Evolutionary conservation across 208 protist species (phyloP).

Genomic region (Leishmania tarentolae): DNA sequence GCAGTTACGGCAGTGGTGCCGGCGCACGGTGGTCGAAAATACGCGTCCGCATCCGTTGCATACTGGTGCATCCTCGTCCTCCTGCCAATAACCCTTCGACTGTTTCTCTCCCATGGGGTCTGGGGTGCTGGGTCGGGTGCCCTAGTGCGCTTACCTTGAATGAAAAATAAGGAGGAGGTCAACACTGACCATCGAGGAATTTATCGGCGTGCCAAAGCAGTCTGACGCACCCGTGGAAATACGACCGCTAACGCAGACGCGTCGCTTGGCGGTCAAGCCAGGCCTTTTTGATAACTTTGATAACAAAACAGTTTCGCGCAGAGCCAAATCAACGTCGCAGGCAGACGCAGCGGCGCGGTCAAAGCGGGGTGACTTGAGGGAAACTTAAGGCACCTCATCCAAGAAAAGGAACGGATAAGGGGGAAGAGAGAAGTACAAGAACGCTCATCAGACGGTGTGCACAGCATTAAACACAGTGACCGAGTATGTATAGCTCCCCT

Average conservation of each 20-base stretch:
- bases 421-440: background rate
- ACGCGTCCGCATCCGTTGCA: conserved; percentile 77
- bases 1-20: conserved; percentile 95
- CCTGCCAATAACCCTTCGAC: conserved; percentile 84
- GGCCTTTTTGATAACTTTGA: background rate
- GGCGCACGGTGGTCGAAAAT: conserved; percentile 79
- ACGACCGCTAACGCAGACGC: background rate
- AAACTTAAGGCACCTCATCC: background rate
- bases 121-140: background rate
- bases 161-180: no score
- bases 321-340: background rate
- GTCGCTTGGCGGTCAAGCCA: background rate
- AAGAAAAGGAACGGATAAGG: background rate
- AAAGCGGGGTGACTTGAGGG: background rate
- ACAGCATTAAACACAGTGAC: background rate
- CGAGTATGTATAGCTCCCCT: background rate
- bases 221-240: background rate
- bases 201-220: background rate
- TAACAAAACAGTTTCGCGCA: background rate
- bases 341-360: background rate
- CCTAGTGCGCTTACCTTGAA: background rate
- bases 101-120: conserved; percentile 51
- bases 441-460: background rate
- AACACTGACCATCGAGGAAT: background rate
- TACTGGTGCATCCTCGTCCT: conserved; percentile 74